Evolutionary conservation across 2,329 filamentous ascomycete species (phyloP).

Genomic region (Gnomoniopsis sp.): DNA sequence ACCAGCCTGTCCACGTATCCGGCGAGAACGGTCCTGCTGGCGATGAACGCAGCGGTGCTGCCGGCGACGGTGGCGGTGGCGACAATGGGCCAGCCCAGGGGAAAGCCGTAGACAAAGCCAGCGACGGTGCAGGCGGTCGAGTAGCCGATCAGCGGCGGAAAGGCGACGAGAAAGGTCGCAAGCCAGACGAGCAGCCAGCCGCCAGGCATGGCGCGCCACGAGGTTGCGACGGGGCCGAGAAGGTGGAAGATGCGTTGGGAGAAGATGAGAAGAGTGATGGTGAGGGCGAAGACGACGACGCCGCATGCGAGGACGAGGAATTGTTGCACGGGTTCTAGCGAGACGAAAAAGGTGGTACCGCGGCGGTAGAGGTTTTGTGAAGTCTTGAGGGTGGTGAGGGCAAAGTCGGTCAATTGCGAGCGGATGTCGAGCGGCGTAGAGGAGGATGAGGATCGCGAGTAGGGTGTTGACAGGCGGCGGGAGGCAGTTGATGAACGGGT

Average conservation of each 20-base stretch:
- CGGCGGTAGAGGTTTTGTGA: constrained; percentile 42
- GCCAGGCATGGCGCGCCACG: constrained; percentile 69
- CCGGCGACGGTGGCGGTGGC: constrained; percentile 75
- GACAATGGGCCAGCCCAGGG: constrained; percentile 75
- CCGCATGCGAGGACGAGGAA: constrained; percentile 51
- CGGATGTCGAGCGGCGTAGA: constrained; percentile 33
- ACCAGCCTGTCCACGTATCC: constrained; percentile 77
- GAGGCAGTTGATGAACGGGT: constrained; percentile 23
- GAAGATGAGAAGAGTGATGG: constrained; percentile 71
- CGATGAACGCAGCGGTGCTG: constrained; percentile 74
- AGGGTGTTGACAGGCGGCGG: constrained; percentile 41
- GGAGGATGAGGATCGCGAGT: constrained; percentile 26
- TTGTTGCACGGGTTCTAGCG: constrained; percentile 59
- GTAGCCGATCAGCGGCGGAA: constrained; percentile 87
- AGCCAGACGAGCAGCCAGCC: constrained; percentile 76
- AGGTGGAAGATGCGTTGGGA: constrained; percentile 75
- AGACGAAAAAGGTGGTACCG: constrained; percentile 47
- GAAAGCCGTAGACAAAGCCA: constrained; percentile 55
- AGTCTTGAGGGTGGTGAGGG: constrained; percentile 37
- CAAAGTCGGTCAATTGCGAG: constrained; percentile 26
- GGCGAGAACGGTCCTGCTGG: constrained; percentile 75
- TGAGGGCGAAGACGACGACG: constrained; percentile 49
- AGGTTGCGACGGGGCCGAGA: constrained; percentile 68
- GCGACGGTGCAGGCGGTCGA: constrained; percentile 62
- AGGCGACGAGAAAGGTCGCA: constrained; percentile 71